A percentile compares a stretch with the other conserved stretches of the same genome.
phyloP scores from a whole-genome alignment of 2,329 filamentous ascomycete genomes.

The Xylaria multiplex region DNA sequence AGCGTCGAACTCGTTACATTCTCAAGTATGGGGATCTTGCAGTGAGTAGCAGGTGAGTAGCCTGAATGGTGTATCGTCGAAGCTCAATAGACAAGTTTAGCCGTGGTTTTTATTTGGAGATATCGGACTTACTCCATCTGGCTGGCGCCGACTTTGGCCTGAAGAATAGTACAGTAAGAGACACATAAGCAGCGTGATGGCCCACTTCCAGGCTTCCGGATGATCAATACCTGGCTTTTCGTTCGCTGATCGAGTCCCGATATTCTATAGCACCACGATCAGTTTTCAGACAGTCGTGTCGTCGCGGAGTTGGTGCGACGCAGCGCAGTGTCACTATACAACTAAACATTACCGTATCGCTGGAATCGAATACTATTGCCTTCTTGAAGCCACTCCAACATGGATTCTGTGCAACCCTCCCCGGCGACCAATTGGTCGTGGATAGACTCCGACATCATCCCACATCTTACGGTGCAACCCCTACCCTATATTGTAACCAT shows the following conservation, averaged over 20 bases:
- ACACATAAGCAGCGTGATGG: conserved; percentile 10
- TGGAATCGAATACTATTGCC: neutral
- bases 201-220: conserved; percentile 4
- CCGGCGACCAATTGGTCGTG: conserved; percentile 30
- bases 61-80: neutral
- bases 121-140: conserved; percentile 30
- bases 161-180: neutral
- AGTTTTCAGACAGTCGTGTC: conserved; percentile 4
- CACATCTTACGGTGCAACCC: conserved; percentile 15
- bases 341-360: neutral
- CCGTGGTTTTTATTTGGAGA: neutral
- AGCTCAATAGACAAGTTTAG: neutral
- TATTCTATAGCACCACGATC: neutral
- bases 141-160: conserved; percentile 21
- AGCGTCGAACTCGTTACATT: too few species aligned
- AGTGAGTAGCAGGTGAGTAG: too few species aligned
- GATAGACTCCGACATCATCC: conserved; percentile 29
- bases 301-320: neutral
- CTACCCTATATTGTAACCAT: conserved; percentile 23
- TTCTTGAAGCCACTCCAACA: neutral
- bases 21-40: too few species aligned
- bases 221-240: conserved; percentile 6
- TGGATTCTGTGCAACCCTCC: conserved; percentile 27
- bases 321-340: neutral
- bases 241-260: neutral